A percentile compares a stretch with the other conserved stretches of the same genome.
These are phyloP conservation scores for Sordaria brevicollis DNA, from an alignment of 495 filamentous ascomycete genomes.

Conservation along the genomic window DNA sequence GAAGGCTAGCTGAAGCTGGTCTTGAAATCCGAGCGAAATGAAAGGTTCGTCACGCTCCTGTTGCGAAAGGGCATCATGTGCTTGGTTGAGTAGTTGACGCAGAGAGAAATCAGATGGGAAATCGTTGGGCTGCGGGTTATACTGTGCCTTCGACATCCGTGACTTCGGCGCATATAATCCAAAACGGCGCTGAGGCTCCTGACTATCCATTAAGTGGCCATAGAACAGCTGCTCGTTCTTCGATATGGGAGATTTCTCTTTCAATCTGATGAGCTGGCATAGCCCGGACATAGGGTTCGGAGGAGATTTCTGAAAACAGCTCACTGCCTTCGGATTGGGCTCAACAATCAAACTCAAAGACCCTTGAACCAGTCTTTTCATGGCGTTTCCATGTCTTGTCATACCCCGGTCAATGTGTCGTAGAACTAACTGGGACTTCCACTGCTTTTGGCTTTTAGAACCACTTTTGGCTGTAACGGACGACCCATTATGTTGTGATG, in stretches of 20 bases:
- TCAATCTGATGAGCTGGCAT: not conserved
- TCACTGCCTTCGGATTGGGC: not conserved
- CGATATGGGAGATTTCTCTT: not conserved
- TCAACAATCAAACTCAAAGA: not conserved
- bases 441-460: not conserved
- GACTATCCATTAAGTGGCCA: not conserved
- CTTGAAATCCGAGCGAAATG: not conserved
- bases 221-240: not conserved
- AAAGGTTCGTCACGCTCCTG: too few relatives aligned
- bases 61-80: not conserved
- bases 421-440: not conserved
- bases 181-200: not conserved
- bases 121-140: too few relatives aligned
- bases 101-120: not conserved
- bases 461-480: rapidly evolving
- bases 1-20: slow-evolving; percentile 5
- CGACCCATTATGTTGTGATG: too few relatives aligned
- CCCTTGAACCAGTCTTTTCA: not conserved
- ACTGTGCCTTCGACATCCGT: too few relatives aligned
- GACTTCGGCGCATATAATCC: too few relatives aligned
- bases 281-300: not conserved
- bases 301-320: not conserved
- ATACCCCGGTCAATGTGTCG: not conserved
- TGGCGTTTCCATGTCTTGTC: not conserved
- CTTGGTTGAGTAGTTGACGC: slow-evolving; percentile 1